Base-by-base conservation (phyloP, 2,329 filamentous ascomycete species). In the Ophiocordyceps australis region DNA sequence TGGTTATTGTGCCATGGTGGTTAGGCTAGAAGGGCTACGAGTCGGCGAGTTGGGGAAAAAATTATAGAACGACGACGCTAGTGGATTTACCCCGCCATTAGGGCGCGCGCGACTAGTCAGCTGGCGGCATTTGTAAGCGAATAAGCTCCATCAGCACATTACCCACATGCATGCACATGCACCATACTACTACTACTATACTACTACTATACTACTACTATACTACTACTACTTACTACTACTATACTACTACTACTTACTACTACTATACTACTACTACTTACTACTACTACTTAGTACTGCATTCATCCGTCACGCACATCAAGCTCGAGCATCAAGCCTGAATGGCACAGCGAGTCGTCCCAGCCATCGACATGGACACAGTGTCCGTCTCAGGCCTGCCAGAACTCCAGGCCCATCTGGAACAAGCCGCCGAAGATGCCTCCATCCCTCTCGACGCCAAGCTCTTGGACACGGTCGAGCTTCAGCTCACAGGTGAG, bases 391-490 rank as follows among this genome's bases (percentile, higher is more conserved):
- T 71, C 25, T 49, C 54, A 6, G 59, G 64, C 7, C 48, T 72
- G 12, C 51, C 60, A 14, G 63, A 67, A 35, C 54, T 74, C 14
- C 53, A 62, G 25, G 42, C 40, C 14, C 69, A 74, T 39, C 50
- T 74, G 11, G 51, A 60, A 26, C 45, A 57, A 16, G 47, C 73
- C n/a, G 33, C 55, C 12, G 40, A 46, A 15, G 53, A 60, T 31
- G 48, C 58, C 12, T 46, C 47, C 1, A 41, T 54, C 2, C 41
- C 49, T 1, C 47, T 65, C 19, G 45, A 61, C 31, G 45, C 47
- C 9, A 60, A 59, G 35, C 49, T 73, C 3, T 62, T 74, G 30
- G 68, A 73, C 38, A 49, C 67, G 38, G 58, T 73, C 23, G 59
- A 65, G 36, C 55, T 72, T 4, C 65, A 72, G 38, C 49, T 74